Evolutionary conservation across 495 filamentous ascomycete species (phyloP).

Genomic region (Xeromyces bisporus): DNA sequence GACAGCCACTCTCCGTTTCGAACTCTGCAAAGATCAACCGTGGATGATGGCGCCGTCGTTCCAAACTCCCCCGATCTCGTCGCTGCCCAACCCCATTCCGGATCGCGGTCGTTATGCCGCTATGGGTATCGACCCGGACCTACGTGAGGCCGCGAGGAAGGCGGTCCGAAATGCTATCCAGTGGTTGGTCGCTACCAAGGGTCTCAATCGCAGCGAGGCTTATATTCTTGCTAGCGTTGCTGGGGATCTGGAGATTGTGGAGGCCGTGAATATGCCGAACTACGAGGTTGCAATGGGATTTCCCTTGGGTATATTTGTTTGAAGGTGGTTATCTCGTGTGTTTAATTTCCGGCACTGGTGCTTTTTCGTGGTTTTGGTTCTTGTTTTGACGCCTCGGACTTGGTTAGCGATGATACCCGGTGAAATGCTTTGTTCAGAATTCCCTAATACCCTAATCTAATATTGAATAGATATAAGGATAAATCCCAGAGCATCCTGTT

Average conservation of each 20-base stretch:
- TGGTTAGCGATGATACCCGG: no score
- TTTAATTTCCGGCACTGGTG: no score
- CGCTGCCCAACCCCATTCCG: conserved; percentile 11
- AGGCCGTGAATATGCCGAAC: conserved; percentile 35
- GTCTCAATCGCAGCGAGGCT: conserved; percentile 25
- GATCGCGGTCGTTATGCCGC: conserved; percentile 29
- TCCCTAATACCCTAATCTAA: no score
- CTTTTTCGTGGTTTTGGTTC: no score
- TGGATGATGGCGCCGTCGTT: conserved; percentile 30
- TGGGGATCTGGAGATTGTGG: conserved; percentile 27
- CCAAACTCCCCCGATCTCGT: conserved; percentile 15
- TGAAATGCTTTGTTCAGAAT: no score
- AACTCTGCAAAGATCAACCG: conserved; percentile 24
- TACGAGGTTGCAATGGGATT: conserved; percentile 30
- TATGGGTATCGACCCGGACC: conserved; percentile 26
- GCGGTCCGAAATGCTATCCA: conserved; percentile 26
- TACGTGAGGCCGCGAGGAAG: conserved; percentile 27
- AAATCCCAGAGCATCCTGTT: no score
- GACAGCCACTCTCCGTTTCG: conserved; percentile 27
- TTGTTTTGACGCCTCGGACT: no score
- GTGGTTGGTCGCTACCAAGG: conserved; percentile 29
- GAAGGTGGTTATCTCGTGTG: no score
- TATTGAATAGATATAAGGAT: no score
- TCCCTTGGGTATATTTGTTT: conserved; percentile 25
- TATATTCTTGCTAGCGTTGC: conserved; percentile 35